Conservation (phyloP, 305 asterid species). For the Fraxinus nigra region DNA sequence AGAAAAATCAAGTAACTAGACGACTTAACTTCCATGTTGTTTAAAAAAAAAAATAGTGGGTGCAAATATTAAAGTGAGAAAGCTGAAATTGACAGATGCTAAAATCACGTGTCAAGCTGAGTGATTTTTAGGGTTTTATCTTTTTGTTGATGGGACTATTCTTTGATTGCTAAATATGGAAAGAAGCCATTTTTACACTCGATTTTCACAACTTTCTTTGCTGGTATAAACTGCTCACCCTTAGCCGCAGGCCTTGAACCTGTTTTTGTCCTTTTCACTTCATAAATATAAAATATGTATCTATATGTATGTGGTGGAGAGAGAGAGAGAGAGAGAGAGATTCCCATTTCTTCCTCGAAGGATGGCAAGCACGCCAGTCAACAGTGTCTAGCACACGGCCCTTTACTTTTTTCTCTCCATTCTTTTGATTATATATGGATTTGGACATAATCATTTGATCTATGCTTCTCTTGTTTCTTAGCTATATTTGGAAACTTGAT, state of each 20-base stretch:
- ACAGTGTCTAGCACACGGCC: not conserved
- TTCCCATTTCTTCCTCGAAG: conserved; percentile 28
- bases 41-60: conserved; percentile 12
- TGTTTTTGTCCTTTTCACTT: conserved; percentile 6
- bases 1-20: conserved; percentile 22
- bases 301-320: not conserved
- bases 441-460: conserved; percentile 52
- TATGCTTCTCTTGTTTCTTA: conserved; percentile 36
- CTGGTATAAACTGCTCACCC: conserved; percentile 41
- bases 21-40: conserved; percentile 5
- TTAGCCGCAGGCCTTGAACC: not conserved
- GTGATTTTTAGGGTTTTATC: conserved; percentile 21
- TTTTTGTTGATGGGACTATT: conserved; percentile 63
- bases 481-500: conserved; percentile 32
- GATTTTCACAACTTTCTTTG: conserved; percentile 45
- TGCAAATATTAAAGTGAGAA: conserved; percentile 25
- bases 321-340: conserved; percentile 20
- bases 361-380: conserved; percentile 32
- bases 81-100: conserved; percentile 44
- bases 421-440: conserved; percentile 43
- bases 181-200: conserved; percentile 39
- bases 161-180: conserved; percentile 53
- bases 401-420: conserved; percentile 1
- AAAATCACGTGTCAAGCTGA: conserved; percentile 42
- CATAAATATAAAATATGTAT: conserved; percentile 10